These are phyloP conservation scores for Huiozyma sinensis DNA, from an alignment of 805 yeast species.

Conservation along the genomic window DNA sequence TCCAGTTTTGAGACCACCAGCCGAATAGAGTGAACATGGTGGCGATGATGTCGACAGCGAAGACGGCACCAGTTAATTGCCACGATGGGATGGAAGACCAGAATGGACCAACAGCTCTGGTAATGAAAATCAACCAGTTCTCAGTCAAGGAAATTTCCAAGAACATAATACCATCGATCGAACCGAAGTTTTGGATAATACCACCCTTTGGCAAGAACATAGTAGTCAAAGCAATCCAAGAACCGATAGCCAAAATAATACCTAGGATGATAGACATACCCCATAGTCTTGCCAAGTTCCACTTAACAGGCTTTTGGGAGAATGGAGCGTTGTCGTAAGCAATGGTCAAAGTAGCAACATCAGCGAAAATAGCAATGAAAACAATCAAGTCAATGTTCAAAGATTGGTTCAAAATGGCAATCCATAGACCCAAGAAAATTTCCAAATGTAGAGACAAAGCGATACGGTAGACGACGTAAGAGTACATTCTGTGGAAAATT, in stretches of 20 bases:
- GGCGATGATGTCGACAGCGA: constrained; percentile 80
- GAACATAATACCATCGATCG: constrained; percentile 86
- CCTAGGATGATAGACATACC: constrained; percentile 90
- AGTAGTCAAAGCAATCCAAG: constrained; percentile 92
- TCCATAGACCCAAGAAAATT: constrained; percentile 91
- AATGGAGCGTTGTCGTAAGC: constrained; percentile 96
- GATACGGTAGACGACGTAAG: constrained; percentile 96
- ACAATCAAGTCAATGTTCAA: constrained; percentile 85
- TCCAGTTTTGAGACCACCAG: constrained; percentile 97
- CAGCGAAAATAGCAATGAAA: constrained; percentile 94
- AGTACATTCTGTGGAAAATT: constrained; percentile 98
- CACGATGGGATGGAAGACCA: constrained; percentile 95
- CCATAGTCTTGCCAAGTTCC: constrained; percentile 97
- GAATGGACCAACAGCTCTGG: constrained; percentile 97
- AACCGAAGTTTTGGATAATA: constrained; percentile 93
- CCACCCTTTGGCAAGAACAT: constrained; percentile 88
- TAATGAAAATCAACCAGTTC: constrained; percentile 94
- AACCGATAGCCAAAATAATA: constrained; percentile 74
- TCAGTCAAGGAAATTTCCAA: constrained; percentile 90
- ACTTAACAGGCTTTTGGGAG: constrained; percentile 86
- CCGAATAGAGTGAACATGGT: constrained; percentile 90
- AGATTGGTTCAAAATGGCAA: constrained; percentile 81
- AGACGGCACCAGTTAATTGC: constrained; percentile 93
- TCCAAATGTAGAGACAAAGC: constrained; percentile 92
- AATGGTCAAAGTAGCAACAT: constrained; percentile 93